phyloP scores from a whole-genome alignment of 805 yeast genomes.

The Sugiyamaella smithiae region DNA sequence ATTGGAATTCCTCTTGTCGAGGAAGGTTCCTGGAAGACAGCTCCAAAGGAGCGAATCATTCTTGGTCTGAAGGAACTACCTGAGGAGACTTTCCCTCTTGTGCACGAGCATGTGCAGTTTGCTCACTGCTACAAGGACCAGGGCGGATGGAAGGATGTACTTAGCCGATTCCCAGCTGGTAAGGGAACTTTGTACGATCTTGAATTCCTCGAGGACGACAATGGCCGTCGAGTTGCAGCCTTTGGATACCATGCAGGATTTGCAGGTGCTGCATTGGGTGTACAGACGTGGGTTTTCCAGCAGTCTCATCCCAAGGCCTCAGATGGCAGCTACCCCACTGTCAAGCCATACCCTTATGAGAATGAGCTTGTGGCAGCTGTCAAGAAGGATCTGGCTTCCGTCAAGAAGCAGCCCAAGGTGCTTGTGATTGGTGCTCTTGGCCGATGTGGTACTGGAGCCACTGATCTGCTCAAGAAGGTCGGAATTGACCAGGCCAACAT shows the following conservation, averaged over 20 bases:
- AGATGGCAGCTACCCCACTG: constrained; percentile 69
- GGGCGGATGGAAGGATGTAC: constrained; percentile 93
- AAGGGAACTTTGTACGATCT: constrained; percentile 88
- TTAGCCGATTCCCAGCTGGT: constrained; percentile 86
- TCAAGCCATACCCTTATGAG: constrained; percentile 82
- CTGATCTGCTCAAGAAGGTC: constrained; percentile 71
- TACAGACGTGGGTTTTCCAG: constrained; percentile 92
- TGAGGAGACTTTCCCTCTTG: constrained; percentile 84
- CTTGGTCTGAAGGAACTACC: constrained; percentile 95
- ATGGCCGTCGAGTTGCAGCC: constrained; percentile 98
- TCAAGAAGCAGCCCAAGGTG: constrained; percentile 71
- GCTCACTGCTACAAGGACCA: constrained; percentile 99
- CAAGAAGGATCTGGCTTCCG: constrained; percentile 51
- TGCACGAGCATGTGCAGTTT: constrained; percentile 96
- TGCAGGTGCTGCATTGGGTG: constrained; percentile 98
- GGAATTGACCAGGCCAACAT: constrained; percentile 88
- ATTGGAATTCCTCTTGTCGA: constrained; percentile 90
- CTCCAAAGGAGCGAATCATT: constrained; percentile 87
- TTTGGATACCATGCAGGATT: constrained; percentile 99
- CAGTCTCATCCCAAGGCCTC: constrained; percentile 59
- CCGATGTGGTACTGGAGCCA: constrained; percentile 98
- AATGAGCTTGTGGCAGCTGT: constrained; percentile 54
- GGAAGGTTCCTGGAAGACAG: constrained; percentile 87
- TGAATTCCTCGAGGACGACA: constrained; percentile 90
- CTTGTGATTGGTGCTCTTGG: constrained; percentile 96